phyloP scores from a whole-genome alignment of 768 basidiomycete species.

The Cyclocybe cylindracea region DNA sequence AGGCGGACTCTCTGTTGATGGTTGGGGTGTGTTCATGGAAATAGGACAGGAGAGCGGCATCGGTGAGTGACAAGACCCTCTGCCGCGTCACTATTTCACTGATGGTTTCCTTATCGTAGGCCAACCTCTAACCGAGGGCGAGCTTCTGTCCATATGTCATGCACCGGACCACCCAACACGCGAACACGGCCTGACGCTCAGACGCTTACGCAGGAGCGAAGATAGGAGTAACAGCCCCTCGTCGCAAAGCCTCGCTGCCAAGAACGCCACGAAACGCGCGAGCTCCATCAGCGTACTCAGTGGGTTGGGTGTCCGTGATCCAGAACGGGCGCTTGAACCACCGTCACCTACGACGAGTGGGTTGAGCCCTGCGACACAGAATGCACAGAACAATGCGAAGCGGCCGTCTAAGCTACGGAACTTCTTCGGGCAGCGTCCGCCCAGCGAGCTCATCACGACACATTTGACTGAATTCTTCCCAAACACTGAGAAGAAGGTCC shows the following conservation, averaged over 20 bases:
- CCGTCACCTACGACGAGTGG: constrained; percentile 48
- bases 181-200: constrained; percentile 77
- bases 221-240: constrained; percentile 40
- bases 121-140: constrained; percentile 76
- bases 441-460: constrained; percentile 94
- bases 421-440: constrained; percentile 98
- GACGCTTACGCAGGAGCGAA: constrained; percentile 49
- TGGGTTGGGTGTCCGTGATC: constrained; percentile 86
- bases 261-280: constrained; percentile 76
- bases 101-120: constrained; percentile 38
- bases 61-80: constrained; percentile 38
- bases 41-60: constrained; percentile 51
- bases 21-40: constrained; percentile 86
- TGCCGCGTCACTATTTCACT: neutral
- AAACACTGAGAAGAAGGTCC: constrained; percentile 84
- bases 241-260: constrained; percentile 23
- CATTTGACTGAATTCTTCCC: constrained; percentile 97
- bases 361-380: constrained; percentile 35
- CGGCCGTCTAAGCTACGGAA: constrained; percentile 79
- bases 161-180: constrained; percentile 78
- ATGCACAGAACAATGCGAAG: constrained; percentile 46
- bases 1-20: constrained; percentile 79
- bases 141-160: constrained; percentile 82
- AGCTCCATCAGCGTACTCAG: constrained; percentile 94
- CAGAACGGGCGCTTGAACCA: constrained; percentile 65